Conservation (phyloP, 2,329 filamentous ascomycete species). For the Alternaria sp. region DNA sequence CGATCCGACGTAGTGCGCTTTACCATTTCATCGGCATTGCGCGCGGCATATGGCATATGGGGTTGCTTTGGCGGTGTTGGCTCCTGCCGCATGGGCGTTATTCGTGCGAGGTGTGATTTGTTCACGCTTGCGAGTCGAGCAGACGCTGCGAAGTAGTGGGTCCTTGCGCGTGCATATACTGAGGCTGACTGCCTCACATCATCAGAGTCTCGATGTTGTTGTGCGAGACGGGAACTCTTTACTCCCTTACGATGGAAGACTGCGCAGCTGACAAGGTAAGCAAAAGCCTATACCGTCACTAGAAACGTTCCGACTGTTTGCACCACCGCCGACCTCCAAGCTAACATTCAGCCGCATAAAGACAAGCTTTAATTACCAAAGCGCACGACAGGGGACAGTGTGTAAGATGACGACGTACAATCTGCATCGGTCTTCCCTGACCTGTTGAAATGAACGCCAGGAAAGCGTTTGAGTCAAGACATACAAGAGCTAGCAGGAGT, state of each 20-base stretch:
- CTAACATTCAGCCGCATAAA: slow-evolving; percentile 55
- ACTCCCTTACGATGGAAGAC: slow-evolving; percentile 41
- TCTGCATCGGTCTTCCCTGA: slow-evolving; percentile 49
- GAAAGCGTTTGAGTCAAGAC: slow-evolving; percentile 38
- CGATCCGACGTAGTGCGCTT: slow-evolving; percentile 27
- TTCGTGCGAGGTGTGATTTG: slow-evolving; percentile 61
- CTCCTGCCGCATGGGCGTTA: slow-evolving; percentile 66
- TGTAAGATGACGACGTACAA: slow-evolving; percentile 53
- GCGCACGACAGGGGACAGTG: slow-evolving; percentile 47
- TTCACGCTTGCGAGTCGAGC: slow-evolving; percentile 58
- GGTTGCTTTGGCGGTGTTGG: slow-evolving; percentile 59
- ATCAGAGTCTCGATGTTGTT: not conserved
- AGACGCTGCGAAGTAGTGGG: not conserved
- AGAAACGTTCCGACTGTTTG: slow-evolving; percentile 61
- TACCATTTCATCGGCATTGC: slow-evolving; percentile 56
- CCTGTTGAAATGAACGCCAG: slow-evolving; percentile 43
- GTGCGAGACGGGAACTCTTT: slow-evolving; percentile 46
- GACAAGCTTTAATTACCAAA: slow-evolving; percentile 50
- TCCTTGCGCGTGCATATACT: not conserved
- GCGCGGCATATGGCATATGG: slow-evolving; percentile 65
- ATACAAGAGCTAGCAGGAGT: slow-evolving; percentile 34
- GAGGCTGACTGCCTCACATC: not conserved
- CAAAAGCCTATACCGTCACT: not conserved
- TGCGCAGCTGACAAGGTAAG: slow-evolving; percentile 55
- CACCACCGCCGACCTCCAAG: slow-evolving; percentile 62